Percentiles rank a stretch among this genome's conserved stretches.
Conservation (phyloP, 768 basidiomycete genomes). For the Scleroderma bovista region DNA sequence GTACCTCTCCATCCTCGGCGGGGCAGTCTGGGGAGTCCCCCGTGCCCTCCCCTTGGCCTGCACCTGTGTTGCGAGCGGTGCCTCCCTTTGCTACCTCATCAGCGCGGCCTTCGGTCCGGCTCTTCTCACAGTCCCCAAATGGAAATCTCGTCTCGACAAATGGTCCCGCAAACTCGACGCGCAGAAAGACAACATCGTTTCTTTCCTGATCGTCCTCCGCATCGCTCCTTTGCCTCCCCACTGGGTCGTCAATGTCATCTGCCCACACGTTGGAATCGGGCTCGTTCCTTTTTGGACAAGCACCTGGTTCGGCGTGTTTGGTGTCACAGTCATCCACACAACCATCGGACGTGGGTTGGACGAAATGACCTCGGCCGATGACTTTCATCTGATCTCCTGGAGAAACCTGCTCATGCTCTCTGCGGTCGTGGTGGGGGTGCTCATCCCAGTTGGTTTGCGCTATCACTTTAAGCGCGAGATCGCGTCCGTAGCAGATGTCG, state of each 20-base stretch:
- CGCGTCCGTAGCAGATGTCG: slow-evolving; percentile 32
- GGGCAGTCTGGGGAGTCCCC: slow-evolving; percentile 91
- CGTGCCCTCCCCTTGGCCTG: slow-evolving; percentile 87
- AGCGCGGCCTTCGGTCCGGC: slow-evolving; percentile 91
- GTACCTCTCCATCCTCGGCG: slow-evolving; percentile 95
- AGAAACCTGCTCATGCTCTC: slow-evolving; percentile 81
- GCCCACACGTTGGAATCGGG: slow-evolving; percentile 88
- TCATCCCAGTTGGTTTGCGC: slow-evolving; percentile 87
- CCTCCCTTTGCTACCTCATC: slow-evolving; percentile 87
- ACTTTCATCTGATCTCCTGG: slow-evolving; percentile 92
- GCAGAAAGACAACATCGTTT: slow-evolving; percentile 81
- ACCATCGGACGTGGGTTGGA: slow-evolving; percentile 92
- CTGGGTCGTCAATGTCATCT: slow-evolving; percentile 92
- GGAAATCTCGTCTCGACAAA: slow-evolving; percentile 74
- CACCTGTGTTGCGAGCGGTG: slow-evolving; percentile 86
- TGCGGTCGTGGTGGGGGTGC: slow-evolving; percentile 84
- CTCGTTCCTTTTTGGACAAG: slow-evolving; percentile 83
- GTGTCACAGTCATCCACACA: slow-evolving; percentile 90
- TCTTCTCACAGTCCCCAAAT: slow-evolving; percentile 79
- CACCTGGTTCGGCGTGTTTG: slow-evolving; percentile 87
- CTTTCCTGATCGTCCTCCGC: slow-evolving; percentile 90
- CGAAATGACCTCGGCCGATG: slow-evolving; percentile 89
- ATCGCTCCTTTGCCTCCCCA: slow-evolving; percentile 94
- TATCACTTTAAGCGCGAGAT: slow-evolving; percentile 74
- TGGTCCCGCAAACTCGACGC: slow-evolving; percentile 76